Percentiles rank a stretch among this genome's conserved stretches.
Evolutionary conservation across 1,284 basidiomycete species (phyloP).

Genomic region (Sporisorium graminicola): DNA sequence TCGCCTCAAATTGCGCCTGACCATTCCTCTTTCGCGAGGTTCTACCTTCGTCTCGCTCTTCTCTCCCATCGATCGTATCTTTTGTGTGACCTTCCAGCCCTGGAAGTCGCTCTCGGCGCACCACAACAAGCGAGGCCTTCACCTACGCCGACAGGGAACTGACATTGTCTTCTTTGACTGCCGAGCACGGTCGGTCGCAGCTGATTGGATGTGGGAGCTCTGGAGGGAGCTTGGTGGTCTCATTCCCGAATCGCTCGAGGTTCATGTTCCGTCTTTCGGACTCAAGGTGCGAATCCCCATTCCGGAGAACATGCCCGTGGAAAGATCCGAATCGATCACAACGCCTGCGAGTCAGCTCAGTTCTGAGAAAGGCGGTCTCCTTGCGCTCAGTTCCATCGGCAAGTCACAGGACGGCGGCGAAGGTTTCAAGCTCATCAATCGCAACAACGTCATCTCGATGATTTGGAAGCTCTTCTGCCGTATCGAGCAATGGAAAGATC

Average conservation of each 20-base stretch:
- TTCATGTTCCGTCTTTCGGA: slow-evolving; percentile 73
- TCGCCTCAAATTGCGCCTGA: slow-evolving; percentile 75
- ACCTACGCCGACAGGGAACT: slow-evolving; percentile 73
- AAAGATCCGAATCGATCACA: slow-evolving; percentile 6
- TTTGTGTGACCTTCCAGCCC: slow-evolving; percentile 76
- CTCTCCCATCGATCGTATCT: slow-evolving; percentile 83
- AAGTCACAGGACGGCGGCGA: slow-evolving; percentile 57
- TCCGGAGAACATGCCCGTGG: slow-evolving; percentile 72
- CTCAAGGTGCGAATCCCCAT: slow-evolving; percentile 78
- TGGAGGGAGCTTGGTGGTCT: slow-evolving; percentile 77
- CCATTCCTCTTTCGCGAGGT: slow-evolving; percentile 77
- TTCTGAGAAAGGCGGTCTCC: slow-evolving; percentile 15
- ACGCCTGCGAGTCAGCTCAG: slow-evolving; percentile 32
- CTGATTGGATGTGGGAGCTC: slow-evolving; percentile 86
- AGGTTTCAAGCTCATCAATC: slow-evolving; percentile 74
- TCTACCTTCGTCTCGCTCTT: slow-evolving; percentile 80
- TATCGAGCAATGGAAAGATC: slow-evolving; percentile 76
- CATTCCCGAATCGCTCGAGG: slow-evolving; percentile 73
- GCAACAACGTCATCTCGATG: slow-evolving; percentile 76
- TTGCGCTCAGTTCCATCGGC: slow-evolving; percentile 35
- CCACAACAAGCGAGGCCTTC: slow-evolving; percentile 67
- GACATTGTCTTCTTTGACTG: slow-evolving; percentile 83
- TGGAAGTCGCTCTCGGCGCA: slow-evolving; percentile 32
- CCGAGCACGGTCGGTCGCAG: slow-evolving; percentile 75
- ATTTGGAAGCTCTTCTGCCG: slow-evolving; percentile 71